A percentile compares a stretch with the other conserved stretches of the same genome.
phyloP scores from a whole-genome alignment of 163 green algal species.

The Chlamydomonas reinhardtii region DNA sequence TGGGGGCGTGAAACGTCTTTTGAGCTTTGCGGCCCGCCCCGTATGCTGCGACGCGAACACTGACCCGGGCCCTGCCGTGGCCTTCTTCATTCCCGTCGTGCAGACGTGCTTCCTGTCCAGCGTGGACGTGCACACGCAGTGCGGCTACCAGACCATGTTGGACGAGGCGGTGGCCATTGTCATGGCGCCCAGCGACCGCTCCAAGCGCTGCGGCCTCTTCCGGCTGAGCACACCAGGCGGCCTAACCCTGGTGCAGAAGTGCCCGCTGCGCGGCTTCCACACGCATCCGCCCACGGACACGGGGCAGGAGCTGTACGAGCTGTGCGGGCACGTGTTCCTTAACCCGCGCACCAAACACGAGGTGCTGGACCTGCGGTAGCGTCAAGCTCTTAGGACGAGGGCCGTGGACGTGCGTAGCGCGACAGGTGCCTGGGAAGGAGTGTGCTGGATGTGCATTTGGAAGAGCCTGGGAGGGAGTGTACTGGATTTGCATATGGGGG shows the following conservation, averaged over 20 bases:
- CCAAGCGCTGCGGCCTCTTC: conserved; percentile 90
- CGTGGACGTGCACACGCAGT: conserved; percentile 95
- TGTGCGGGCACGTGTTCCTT: conserved; percentile 91
- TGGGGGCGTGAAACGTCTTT: not conserved
- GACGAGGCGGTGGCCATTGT: conserved; percentile 97
- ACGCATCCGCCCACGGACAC: conserved; percentile 80
- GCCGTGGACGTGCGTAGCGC: too few relatives aligned
- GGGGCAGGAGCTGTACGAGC: conserved; percentile 92
- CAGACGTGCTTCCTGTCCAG: conserved; percentile 96
- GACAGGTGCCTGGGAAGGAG: too few relatives aligned
- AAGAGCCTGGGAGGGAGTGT: too few relatives aligned
- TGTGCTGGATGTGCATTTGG: too few relatives aligned
- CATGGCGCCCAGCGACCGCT: conserved; percentile 90
- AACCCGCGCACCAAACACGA: conserved; percentile 81
- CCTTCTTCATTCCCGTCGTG: not conserved
- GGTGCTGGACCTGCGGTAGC: conserved; percentile 84
- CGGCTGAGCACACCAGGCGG: conserved; percentile 91
- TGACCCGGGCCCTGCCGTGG: too few relatives aligned
- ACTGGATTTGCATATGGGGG: too few relatives aligned
- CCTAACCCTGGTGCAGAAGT: conserved; percentile 90
- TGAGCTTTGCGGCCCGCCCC: not conserved
- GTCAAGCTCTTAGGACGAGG: too few relatives aligned
- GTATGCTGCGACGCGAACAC: not conserved
- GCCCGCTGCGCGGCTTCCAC: conserved; percentile 92
- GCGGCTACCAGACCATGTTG: conserved; percentile 95